Conservation (phyloP, 2,329 filamentous ascomycete species). For the Ceratocystiopsis brevicomis region DNA sequence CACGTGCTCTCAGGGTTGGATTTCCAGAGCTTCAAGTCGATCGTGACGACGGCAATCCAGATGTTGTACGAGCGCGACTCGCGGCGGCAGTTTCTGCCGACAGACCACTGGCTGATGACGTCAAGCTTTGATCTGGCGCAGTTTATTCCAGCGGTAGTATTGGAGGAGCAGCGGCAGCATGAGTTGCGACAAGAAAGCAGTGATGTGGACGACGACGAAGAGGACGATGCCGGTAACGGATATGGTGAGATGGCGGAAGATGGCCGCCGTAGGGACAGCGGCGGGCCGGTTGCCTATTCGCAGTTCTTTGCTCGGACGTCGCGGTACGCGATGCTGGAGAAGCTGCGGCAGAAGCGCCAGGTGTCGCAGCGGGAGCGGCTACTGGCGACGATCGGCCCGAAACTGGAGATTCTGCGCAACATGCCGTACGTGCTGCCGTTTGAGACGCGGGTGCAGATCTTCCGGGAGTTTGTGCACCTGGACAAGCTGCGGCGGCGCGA, state of each 20-base stretch:
- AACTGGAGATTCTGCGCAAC: conserved; percentile 78
- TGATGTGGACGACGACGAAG: conserved; percentile 26
- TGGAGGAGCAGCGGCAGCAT: conserved; percentile 66
- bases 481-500: conserved; percentile 57
- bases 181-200: conserved; percentile 45
- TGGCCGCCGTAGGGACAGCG: conserved; percentile 14
- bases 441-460: conserved; percentile 74
- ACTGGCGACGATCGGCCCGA: conserved; percentile 62
- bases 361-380: conserved; percentile 50
- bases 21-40: conserved; percentile 57
- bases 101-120: conserved; percentile 90
- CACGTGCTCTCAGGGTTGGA: conserved; percentile 47
- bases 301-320: conserved; percentile 38
- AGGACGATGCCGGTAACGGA: conserved; percentile 14
- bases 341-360: conserved; percentile 42
- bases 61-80: conserved; percentile 92
- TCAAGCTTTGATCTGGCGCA: conserved; percentile 69
- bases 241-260: conserved; percentile 20
- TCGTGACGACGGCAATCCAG: conserved; percentile 61
- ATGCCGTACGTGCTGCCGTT: conserved; percentile 97
- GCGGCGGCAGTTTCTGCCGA: conserved; percentile 61
- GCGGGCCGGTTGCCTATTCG: conserved; percentile 14
- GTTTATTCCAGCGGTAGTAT: conserved; percentile 71
- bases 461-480: conserved; percentile 73
- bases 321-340: conserved; percentile 45